Conservation (phyloP, 2,329 filamentous ascomycete genomes). For the Sordariomycetes sp. region DNA sequence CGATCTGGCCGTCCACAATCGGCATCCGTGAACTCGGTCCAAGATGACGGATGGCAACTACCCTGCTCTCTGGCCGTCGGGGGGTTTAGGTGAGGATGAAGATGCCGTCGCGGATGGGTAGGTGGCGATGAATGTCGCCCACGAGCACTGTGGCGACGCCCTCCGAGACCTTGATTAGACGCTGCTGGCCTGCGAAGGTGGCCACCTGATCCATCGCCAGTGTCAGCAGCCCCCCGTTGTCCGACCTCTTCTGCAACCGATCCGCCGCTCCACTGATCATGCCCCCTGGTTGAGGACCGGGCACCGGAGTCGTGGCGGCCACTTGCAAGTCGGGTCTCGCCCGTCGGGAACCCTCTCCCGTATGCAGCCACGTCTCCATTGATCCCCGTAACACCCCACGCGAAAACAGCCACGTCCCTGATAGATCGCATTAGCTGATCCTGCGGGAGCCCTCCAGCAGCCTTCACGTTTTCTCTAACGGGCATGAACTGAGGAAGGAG, state of each 20-base stretch:
- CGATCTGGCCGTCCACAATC: not conserved
- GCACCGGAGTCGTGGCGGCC: not conserved
- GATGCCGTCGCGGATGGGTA: not conserved
- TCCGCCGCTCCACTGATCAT: not conserved
- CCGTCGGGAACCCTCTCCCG: not conserved
- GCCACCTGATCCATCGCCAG: not conserved
- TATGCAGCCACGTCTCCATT: slow-evolving; percentile 19
- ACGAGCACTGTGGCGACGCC: not conserved
- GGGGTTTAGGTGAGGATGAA: not conserved
- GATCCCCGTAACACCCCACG: slow-evolving; percentile 72
- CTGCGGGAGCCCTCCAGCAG: slow-evolving; percentile 29
- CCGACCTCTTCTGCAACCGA: not conserved
- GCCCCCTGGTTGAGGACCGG: not conserved
- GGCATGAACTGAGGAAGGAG: slow-evolving; percentile 33
- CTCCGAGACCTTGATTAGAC: not conserved
- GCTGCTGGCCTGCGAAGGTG: not conserved
- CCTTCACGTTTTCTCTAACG: slow-evolving; percentile 29
- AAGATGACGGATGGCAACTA: not conserved
- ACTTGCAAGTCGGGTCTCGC: not conserved
- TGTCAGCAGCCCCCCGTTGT: not conserved
- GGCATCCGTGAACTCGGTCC: not conserved
- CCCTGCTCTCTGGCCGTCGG: not conserved
- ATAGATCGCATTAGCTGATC: slow-evolving; percentile 69
- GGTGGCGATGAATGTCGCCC: not conserved
- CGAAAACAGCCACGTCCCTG: slow-evolving; percentile 77